Evolutionary conservation across 2,329 filamentous ascomycete species (phyloP).

Genomic region (Trichothecium sympodiale): DNA sequence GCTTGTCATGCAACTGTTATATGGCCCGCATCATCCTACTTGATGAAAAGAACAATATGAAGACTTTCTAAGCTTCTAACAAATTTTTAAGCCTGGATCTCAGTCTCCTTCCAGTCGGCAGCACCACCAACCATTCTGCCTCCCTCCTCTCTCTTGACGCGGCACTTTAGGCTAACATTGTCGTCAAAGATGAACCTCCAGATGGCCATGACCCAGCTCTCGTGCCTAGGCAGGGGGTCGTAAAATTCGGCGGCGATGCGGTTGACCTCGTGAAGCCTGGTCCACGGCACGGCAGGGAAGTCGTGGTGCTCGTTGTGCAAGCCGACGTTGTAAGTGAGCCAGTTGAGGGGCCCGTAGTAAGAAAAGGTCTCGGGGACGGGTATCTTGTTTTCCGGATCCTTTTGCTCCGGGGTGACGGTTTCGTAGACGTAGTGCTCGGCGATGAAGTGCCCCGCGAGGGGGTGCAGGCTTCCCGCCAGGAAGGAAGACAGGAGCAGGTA

Average conservation of each 20-base stretch:
- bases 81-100: conserved; percentile 50
- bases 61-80: background rate
- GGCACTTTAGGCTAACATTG: conserved; percentile 78
- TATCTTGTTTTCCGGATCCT: conserved; percentile 46
- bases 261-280: conserved; percentile 65
- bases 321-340: conserved; percentile 93
- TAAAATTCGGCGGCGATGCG: conserved; percentile 86
- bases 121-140: conserved; percentile 46
- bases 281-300: conserved; percentile 96
- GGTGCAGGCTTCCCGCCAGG: conserved; percentile 86
- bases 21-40: no score
- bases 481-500: conserved; percentile 89
- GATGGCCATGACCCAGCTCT: conserved; percentile 85
- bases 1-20: background rate
- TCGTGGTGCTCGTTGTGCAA: conserved; percentile 99
- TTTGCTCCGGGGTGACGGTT: conserved; percentile 43
- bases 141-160: conserved; percentile 84
- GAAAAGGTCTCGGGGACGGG: conserved; percentile 88
- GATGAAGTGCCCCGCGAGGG: conserved; percentile 94
- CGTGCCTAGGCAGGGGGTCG: conserved; percentile 71
- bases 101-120: conserved; percentile 52
- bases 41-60: background rate
- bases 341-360: conserved; percentile 89
- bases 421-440: conserved; percentile 89
- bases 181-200: conserved; percentile 94